Conservation (phyloP, 371 early-diverging fungal genomes). For the Fennellomyces sp. region DNA sequence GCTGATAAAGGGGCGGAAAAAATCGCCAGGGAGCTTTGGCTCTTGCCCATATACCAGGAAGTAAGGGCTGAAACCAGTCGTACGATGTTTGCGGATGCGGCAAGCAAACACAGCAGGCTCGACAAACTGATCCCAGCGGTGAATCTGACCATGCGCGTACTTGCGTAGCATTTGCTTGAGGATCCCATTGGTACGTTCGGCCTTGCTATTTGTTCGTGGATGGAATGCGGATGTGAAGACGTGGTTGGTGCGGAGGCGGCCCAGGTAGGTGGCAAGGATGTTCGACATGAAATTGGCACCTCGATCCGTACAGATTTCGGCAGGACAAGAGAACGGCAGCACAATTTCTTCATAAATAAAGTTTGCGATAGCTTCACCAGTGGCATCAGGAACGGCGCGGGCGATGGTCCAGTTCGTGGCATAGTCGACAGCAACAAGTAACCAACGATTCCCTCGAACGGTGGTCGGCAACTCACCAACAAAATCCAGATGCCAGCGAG, state of each 20-base stretch:
- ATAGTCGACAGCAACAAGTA: constrained; percentile 39
- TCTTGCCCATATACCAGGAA: constrained; percentile 22
- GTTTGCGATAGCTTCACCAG: constrained; percentile 28
- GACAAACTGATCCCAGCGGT: constrained; percentile 17
- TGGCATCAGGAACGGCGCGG: constrained; percentile 31
- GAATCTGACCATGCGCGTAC: constrained; percentile 7
- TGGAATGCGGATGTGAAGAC: constrained; percentile 26
- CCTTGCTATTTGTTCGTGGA: constrained; percentile 24
- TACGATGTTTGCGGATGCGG: constrained; percentile 14
- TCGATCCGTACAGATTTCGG: constrained; percentile 37
- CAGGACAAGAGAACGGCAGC: constrained; percentile 29
- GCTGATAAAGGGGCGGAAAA: not conserved
- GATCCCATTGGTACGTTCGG: constrained; percentile 18
- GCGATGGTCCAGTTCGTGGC: constrained; percentile 41
- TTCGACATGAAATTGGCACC: constrained; percentile 34
- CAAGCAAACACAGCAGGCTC: constrained; percentile 19
- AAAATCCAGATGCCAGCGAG: constrained; percentile 34
- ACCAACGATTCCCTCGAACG: constrained; percentile 10
- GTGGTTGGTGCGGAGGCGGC: constrained; percentile 7
- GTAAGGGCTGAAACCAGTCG: constrained; percentile 15
- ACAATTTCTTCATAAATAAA: constrained; percentile 39
- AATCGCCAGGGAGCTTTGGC: constrained; percentile 17
- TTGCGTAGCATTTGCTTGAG: constrained; percentile 18
- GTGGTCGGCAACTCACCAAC: constrained; percentile 21
- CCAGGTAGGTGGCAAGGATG: constrained; percentile 7